Evolutionary conservation across 768 basidiomycete genomes (phyloP), one percentile per base, ranked within the genome.

Genomic region (Collybia sordida): DNA sequence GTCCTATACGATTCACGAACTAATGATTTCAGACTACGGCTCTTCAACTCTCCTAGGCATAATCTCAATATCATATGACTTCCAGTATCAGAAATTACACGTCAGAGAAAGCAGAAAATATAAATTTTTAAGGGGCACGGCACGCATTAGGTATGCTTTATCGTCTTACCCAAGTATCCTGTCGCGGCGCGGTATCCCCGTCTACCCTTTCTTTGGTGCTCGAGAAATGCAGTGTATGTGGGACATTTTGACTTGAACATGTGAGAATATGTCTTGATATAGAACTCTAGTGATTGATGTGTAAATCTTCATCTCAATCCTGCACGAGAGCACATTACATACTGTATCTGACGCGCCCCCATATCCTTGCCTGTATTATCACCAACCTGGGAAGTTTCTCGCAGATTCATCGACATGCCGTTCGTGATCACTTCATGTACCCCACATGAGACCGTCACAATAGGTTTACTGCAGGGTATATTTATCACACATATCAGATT

Each of bases 201-300:
- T 66, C 3, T 65, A 68, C 54, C 44, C 66, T 27, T 62, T 68
- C 5, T 68, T 56, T 46, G 66, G 66, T 3, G 62, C 37, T 2
- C 57, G 57, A n/a, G n/a, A n/a, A 62, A 64, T 23, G 65, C 66
- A 50, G 59, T 68, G 59, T 68, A n/a, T 65, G 66, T 66, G 11
- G 50, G 66, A 58, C 6, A 21, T 23, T 12, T 7, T 27, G 37
- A 47, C n/a, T 40, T 15, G n/a, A n/a, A n/a, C n/a, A 22, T 35
- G 44, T 31, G 5, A 28, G 34, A 8, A 11, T 3, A 21, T 35
- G 7, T 39, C 19, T 28, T 51, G 2, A 42, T n/a, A 4, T 35
- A 17, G 19, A 4, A 12, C 15, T 12, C 11, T 23, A 66, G 64
- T 39, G 56, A 60, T 23, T 24, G 59, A 64, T n/a, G 51, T 51